phyloP scores from a whole-genome alignment of 176 grass and related monocot species.

The Oryza nivara region DNA sequence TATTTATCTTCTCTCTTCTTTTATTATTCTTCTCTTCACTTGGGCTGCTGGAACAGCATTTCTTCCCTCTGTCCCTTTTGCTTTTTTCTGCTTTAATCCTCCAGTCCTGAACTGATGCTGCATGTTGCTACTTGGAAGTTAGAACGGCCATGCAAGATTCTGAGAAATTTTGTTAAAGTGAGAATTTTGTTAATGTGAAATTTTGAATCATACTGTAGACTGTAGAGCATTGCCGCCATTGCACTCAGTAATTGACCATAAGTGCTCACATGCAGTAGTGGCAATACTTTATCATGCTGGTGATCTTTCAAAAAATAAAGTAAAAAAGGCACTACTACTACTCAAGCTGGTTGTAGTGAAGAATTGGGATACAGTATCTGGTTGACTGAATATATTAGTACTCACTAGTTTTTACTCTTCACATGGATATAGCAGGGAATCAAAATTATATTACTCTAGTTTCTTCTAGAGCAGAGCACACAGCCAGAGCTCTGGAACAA shows the following conservation, averaged over 20 bases:
- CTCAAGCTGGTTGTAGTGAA: not conserved
- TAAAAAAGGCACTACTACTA: too few relatives aligned
- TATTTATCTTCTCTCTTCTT: not conserved
- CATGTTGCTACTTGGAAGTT: not conserved
- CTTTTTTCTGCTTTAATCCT: slow-evolving; percentile 23
- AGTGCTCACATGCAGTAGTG: not conserved
- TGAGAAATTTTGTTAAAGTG: not conserved
- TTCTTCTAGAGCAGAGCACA: slow-evolving; percentile 1
- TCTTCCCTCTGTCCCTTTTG: slow-evolving; percentile 11
- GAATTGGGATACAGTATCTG: not conserved
- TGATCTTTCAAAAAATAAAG: not conserved
- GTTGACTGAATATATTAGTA: slow-evolving; percentile 18
- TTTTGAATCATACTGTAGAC: not conserved
- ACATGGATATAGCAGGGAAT: not conserved
- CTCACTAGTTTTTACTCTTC: not conserved
- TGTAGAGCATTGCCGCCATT: not conserved
- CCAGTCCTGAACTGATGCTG: not conserved
- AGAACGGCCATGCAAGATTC: slow-evolving; percentile 14
- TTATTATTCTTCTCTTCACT: slow-evolving; percentile 4
- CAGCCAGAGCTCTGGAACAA: not conserved
- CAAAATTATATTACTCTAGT: not conserved
- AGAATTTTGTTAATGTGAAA: too few relatives aligned
- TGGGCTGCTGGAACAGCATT: slow-evolving; percentile 16
- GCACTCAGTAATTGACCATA: not conserved
- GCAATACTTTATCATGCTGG: too few relatives aligned